Percentiles rank a stretch among this genome's conserved stretches.
Evolutionary conservation across 1,284 basidiomycete genomes (phyloP).

Genomic region (Austroboletus olivaceoglutinosus): DNA sequence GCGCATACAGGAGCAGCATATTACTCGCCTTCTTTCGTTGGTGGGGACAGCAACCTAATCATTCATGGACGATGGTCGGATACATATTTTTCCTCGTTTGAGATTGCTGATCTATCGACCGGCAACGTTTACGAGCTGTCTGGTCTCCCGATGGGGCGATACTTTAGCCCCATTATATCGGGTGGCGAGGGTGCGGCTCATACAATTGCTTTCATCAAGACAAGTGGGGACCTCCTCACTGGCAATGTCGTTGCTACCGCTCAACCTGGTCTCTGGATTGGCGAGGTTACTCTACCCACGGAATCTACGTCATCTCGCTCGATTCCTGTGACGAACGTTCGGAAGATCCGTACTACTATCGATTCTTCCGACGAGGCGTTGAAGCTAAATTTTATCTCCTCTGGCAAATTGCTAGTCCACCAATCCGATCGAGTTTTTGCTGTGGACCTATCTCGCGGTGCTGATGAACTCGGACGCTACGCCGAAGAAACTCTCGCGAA

Average conservation of each 20-base stretch:
- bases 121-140: slow-evolving; percentile 47
- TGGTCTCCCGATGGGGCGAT: slow-evolving; percentile 62
- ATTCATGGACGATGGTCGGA: slow-evolving; percentile 71
- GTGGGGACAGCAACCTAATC: slow-evolving; percentile 46
- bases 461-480: slow-evolving; percentile 50
- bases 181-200: slow-evolving; percentile 38
- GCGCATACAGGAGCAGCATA: slow-evolving; percentile 50
- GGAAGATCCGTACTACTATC: slow-evolving; percentile 47
- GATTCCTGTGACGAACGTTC: slow-evolving; percentile 39
- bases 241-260: slow-evolving; percentile 65
- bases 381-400: slow-evolving; percentile 52
- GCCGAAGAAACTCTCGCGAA: slow-evolving; percentile 47
- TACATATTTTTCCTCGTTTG: slow-evolving; percentile 58
- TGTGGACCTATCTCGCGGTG: slow-evolving; percentile 50
- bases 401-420: slow-evolving; percentile 53
- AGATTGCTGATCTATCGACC: slow-evolving; percentile 54
- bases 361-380: slow-evolving; percentile 35
- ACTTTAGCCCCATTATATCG: slow-evolving; percentile 57
- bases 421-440: slow-evolving; percentile 50
- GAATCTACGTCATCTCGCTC: slow-evolving; percentile 19
- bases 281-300: slow-evolving; percentile 51
- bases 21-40: slow-evolving; percentile 67
- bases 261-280: slow-evolving; percentile 60
- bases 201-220: slow-evolving; percentile 62
- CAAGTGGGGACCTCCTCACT: slow-evolving; percentile 54